Percentiles rank a stretch among this genome's conserved stretches.
phyloP scores from a whole-genome alignment of 1,139 yeast genomes.

The Schizosaccharomyces versatilis region DNA sequence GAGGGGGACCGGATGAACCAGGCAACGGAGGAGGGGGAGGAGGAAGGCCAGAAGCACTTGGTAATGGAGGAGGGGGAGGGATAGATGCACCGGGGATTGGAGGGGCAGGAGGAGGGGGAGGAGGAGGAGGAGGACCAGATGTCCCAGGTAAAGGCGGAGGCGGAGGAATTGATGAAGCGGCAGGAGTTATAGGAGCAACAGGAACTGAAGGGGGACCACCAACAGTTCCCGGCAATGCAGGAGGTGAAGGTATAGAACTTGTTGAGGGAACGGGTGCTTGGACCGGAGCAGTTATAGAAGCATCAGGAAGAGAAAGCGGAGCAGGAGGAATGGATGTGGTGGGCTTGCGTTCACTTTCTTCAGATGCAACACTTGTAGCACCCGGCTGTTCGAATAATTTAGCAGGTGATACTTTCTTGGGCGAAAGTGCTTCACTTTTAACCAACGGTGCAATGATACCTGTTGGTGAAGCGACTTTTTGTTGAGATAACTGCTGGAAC shows the following conservation, averaged over 20 bases:
- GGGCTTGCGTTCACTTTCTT: not conserved
- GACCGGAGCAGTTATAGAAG: not conserved
- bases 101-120: not conserved
- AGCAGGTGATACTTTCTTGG: not conserved
- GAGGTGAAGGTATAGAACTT: not conserved
- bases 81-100: not conserved
- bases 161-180: not conserved
- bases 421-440: not conserved
- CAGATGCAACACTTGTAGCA: not conserved
- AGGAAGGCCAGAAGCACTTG: not conserved
- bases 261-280: not conserved
- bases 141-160: not conserved
- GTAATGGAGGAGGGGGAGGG: not conserved
- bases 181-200: not conserved
- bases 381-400: not conserved
- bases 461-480: not conserved
- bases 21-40: not conserved
- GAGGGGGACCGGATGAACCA: not conserved
- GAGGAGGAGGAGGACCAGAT: conserved; percentile 1
- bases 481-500: not conserved
- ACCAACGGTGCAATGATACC: not conserved
- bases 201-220: not conserved
- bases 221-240: not conserved
- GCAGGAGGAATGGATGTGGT: not conserved
- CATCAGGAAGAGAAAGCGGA: not conserved